These are phyloP conservation scores for Fusarium pseudoanthophilum DNA, from an alignment of 2,329 filamentous ascomycete species.

Conservation along the genomic window DNA sequence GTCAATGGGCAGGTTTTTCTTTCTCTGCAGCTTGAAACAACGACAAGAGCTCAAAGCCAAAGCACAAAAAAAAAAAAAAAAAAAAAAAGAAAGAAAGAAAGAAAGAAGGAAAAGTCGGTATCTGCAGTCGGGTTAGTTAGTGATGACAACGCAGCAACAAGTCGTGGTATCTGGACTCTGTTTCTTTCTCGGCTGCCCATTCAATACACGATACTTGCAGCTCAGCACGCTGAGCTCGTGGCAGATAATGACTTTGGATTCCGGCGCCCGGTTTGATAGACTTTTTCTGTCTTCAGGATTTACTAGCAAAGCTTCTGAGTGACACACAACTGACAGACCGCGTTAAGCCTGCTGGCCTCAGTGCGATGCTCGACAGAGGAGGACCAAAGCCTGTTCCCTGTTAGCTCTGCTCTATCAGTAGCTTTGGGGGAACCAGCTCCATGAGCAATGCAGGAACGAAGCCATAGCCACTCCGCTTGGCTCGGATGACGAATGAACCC, in stretches of 20 bases:
- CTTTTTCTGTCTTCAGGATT: constrained; percentile 4
- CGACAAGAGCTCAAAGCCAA: constrained; percentile 4
- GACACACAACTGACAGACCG: constrained; percentile 24
- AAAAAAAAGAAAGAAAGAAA: background rate
- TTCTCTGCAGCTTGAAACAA: constrained; percentile 19
- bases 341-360: constrained; percentile 30
- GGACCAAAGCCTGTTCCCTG: constrained; percentile 26
- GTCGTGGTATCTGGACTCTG: constrained; percentile 10
- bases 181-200: background rate
- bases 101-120: background rate
- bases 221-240: background rate
- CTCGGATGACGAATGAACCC: constrained; percentile 31
- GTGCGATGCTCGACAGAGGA: constrained; percentile 11
- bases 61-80: constrained; percentile 9
- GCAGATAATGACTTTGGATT: constrained; percentile 9
- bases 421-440: constrained; percentile 30
- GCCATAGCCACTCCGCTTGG: constrained; percentile 36
- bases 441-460: constrained; percentile 46
- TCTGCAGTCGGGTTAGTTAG: constrained; percentile 19
- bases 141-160: constrained; percentile 8
- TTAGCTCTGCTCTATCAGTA: constrained; percentile 34
- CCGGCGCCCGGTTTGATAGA: constrained; percentile 13
- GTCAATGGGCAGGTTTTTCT: constrained; percentile 21
- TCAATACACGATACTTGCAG: constrained; percentile 3
- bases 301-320: constrained; percentile 12